Percentiles rank a stretch among this genome's conserved stretches.
These are phyloP conservation scores for Citrus sp. DNA, from an alignment of 345 rosid species.

Conservation along the genomic window DNA sequence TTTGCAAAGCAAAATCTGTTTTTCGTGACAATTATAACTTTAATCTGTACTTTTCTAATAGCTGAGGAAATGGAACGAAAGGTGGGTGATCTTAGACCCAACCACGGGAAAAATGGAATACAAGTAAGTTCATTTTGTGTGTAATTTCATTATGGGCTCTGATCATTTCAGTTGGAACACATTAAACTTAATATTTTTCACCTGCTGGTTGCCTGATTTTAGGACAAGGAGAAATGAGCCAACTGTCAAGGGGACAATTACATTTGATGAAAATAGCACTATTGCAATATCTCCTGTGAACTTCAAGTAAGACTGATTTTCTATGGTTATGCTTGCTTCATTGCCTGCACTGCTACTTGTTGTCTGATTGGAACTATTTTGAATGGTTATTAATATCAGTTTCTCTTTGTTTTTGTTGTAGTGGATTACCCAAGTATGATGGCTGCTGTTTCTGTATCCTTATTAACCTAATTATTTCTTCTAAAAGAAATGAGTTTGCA, in stretches of 20 bases:
- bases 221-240: slow-evolving; percentile 94
- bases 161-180: neutral
- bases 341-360: neutral
- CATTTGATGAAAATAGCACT: slow-evolving; percentile 86
- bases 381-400: slow-evolving; percentile 8
- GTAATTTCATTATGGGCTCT: neutral
- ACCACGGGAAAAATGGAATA: slow-evolving; percentile 97
- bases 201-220: slow-evolving; percentile 18
- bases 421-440: slow-evolving; percentile 93
- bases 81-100: slow-evolving; percentile 97
- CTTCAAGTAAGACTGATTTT: slow-evolving; percentile 67
- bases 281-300: slow-evolving; percentile 87
- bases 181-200: neutral
- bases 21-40: neutral
- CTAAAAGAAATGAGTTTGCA: neutral
- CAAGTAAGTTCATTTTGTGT: slow-evolving; percentile 48
- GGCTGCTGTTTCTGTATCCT: slow-evolving; percentile 99
- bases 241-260: slow-evolving; percentile 71
- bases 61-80: slow-evolving; percentile 97
- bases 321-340: neutral
- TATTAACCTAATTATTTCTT: neutral
- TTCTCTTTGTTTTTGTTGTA: slow-evolving; percentile 32
- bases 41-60: slow-evolving; percentile 20
- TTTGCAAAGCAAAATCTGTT: neutral
- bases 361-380: slow-evolving; percentile 1